Evolutionary conservation across 306 rosid species (phyloP).

Genomic region (Quercus parvula): DNA sequence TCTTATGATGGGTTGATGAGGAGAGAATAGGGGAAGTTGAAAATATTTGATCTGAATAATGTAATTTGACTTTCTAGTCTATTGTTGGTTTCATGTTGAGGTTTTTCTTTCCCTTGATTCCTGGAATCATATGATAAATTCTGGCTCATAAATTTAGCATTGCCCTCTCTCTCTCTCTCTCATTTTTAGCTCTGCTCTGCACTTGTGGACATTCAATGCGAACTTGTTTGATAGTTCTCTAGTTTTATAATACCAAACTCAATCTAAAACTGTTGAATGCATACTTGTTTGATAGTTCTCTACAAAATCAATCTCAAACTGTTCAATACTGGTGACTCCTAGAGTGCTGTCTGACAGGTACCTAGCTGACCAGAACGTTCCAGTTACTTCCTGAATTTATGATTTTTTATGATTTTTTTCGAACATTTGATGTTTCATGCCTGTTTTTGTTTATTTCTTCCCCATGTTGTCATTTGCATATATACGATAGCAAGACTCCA

Average conservation of each 20-base stretch:
- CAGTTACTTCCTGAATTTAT: too few species aligned
- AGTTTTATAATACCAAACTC: background rate
- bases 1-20: background rate
- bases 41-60: constrained; percentile 8
- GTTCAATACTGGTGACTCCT: too few species aligned
- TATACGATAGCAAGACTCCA: too few species aligned
- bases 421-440: too few species aligned
- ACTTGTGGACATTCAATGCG: background rate
- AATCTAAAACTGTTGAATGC: too few species aligned
- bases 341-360: too few species aligned
- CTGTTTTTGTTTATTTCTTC: too few species aligned
- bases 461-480: too few species aligned
- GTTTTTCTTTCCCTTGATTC: constrained; percentile 7
- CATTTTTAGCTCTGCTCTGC: background rate
- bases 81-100: constrained; percentile 20
- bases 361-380: too few species aligned
- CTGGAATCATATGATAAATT: constrained; percentile 5
- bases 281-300: background rate
- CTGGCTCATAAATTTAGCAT: constrained; percentile 13
- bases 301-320: too few species aligned
- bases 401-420: too few species aligned
- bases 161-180: background rate
- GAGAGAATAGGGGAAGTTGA: constrained; percentile 2
- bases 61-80: constrained; percentile 1
- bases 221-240: background rate